Evolutionary conservation across 257 asterid genomes (phyloP).

Genomic region (Leonotis leonurus): DNA sequence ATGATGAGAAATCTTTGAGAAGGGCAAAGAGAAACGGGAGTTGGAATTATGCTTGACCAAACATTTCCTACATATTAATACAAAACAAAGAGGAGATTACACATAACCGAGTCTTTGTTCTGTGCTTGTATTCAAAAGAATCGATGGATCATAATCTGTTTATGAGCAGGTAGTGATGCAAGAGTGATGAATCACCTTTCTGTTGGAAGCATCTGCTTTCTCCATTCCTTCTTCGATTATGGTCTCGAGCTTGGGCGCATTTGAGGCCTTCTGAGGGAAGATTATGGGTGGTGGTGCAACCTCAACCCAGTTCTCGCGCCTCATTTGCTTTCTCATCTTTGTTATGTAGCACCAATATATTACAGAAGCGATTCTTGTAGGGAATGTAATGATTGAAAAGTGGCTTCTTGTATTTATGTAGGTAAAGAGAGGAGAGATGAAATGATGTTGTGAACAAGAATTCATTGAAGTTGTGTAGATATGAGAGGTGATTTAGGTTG

Average conservation of each 20-base stretch:
- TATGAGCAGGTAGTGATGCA: conserved; percentile 29
- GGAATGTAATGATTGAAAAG: not conserved
- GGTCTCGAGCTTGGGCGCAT: conserved; percentile 44
- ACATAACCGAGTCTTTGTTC: not conserved
- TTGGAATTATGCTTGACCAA: conserved; percentile 9
- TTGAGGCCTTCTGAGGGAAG: conserved; percentile 34
- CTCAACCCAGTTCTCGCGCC: conserved; percentile 38
- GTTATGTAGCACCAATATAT: not conserved
- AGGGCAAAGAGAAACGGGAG: conserved; percentile 9
- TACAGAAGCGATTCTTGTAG: not conserved
- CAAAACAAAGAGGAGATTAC: not conserved
- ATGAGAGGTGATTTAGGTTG: conserved; percentile 6
- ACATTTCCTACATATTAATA: not conserved
- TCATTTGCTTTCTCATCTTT: conserved; percentile 36
- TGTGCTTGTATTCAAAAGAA: conserved; percentile 20
- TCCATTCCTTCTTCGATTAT: conserved; percentile 44
- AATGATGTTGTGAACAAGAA: not conserved
- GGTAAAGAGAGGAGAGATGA: conserved; percentile 11
- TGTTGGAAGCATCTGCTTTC: conserved; percentile 15
- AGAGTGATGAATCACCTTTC: conserved; percentile 22
- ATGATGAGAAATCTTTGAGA: conserved; percentile 4
- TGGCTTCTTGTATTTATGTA: not conserved
- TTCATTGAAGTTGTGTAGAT: not conserved
- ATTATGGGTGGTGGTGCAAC: conserved; percentile 49
- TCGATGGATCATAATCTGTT: conserved; percentile 24